A percentile compares a stretch with the other conserved stretches of the same genome.
phyloP scores from a whole-genome alignment of 768 basidiomycete species.

The Mycena epipterygia region DNA sequence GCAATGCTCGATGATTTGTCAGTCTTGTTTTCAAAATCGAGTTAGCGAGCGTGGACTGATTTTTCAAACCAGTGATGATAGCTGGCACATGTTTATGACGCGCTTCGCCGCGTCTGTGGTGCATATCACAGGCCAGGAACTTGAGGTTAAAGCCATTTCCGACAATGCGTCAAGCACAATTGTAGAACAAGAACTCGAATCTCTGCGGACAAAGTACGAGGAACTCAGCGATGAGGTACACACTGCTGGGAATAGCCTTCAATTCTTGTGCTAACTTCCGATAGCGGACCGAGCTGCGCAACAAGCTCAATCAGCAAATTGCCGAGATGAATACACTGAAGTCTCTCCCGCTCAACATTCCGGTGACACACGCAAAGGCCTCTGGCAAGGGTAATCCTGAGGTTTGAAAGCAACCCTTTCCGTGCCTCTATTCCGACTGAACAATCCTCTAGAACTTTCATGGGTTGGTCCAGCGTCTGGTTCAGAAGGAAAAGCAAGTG shows the following conservation, averaged over 20 bases:
- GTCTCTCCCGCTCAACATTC: constrained; percentile 57
- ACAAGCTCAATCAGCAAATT: constrained; percentile 71
- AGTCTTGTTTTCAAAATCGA: constrained; percentile 38
- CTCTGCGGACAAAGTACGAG: constrained; percentile 70
- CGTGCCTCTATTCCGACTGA: constrained; percentile 17
- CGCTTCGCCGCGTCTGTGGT: constrained; percentile 72
- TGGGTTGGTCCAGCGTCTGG: constrained; percentile 83
- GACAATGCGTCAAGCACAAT: constrained; percentile 35
- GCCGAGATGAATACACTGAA: constrained; percentile 78
- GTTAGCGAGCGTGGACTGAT: constrained; percentile 26
- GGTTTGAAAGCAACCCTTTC: constrained; percentile 51
- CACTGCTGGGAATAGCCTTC: neutral
- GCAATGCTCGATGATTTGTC: constrained; percentile 75
- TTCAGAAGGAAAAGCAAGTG: constrained; percentile 90
- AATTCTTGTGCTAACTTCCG: constrained; percentile 9
- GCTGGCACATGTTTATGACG: constrained; percentile 74
- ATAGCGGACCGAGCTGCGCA: constrained; percentile 65
- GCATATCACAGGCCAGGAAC: constrained; percentile 73
- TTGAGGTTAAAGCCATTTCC: constrained; percentile 64
- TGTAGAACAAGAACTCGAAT: constrained; percentile 73
- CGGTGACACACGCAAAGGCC: constrained; percentile 53
- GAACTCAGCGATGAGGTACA: constrained; percentile 76
- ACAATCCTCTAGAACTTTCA: constrained; percentile 63
- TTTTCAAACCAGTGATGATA: constrained; percentile 65
- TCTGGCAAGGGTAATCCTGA: constrained; percentile 68